Evolutionary conservation across 371 early-diverging fungal genomes (phyloP), one percentile per base, ranked within the genome.

Genomic region (Mucor lusitanicus): DNA sequence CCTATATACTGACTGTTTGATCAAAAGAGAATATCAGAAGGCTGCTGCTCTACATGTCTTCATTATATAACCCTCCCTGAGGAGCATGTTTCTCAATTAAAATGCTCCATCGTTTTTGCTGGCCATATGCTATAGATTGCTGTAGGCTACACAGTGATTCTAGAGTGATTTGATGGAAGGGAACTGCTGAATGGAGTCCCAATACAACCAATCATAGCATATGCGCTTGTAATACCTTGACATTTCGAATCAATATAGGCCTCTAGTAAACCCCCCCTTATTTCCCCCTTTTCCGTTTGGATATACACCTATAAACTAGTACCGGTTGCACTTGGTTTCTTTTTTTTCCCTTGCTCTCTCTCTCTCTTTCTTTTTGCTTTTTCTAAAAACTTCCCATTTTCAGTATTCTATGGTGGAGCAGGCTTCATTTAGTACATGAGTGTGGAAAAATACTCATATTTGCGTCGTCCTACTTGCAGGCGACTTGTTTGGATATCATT

Each of bases 401-500:
- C 13, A 23, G 48, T 27, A 42, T 65, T 72, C 35, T 68, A 68
- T 68, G 68, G 61, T 72, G 59, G 59, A 65, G 32, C 63, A 39
- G 67, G 54, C 54, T 61, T 63, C 42, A 50, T 62, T 32, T 59
- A 60, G 48, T 71, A 44, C 59, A 74, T 75, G 75, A 69, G 64
- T 39, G 57, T 54, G 50, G 42, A 67, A 37, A 61, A 70, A 55
- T 61, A 65, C 71, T 68, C 74, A 57, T 65, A 62, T 67, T 33
- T 58, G 39, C 64, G 59, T 50, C 69, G 65, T 63, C 64, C 68
- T 56, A 68, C 68, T 35, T 63, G 61, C 61, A 69, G 76, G 59
- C 64, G 78, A 48, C 56, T 74, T 44, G 28, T 74, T 60, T 77
- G 78, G 78, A 65, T 70, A 15, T 50, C 63, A 28, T 66, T 74